Base-by-base conservation (phyloP, 805 yeast genomes). In the Kodamaea leandrae region DNA sequence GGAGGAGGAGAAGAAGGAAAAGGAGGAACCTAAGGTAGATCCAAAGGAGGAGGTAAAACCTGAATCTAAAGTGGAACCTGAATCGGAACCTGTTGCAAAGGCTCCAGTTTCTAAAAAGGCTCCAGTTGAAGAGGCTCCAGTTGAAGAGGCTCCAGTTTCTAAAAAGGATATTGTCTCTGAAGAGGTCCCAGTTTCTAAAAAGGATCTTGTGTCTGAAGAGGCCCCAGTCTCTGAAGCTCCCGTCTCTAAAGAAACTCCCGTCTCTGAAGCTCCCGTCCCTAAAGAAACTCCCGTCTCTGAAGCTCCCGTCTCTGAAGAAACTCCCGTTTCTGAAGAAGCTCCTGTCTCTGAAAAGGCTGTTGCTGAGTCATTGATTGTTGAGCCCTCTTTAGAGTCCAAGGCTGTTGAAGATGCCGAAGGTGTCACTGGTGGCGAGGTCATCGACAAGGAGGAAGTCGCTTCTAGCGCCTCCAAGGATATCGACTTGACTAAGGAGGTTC, bases 11-110 rank as follows among this genome's bases (percentile, higher is more conserved):
- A 18, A 6, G 18, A 15, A 14, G 32, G 32, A 28, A 5, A 28
- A 7, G 6, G 32, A 6, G 6, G 32, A 13, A n/a, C 13, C 6
- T 7, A 12, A 13, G 30, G n/a, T 32, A 12, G 17, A 37, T 4
- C 9, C 29, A 26, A 26, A 7, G 13, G 13, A 41, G 18, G 32
- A 19, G 5, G 43, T 34, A 18, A 38, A 38, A 23, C 20, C 32
- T 8, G 42, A 18, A 4, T 34, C 37, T 4, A 14, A n/a, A n/a
- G n/a, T n/a, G n/a, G n/a, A n/a, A n/a, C n/a, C n/a, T n/a, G n/a
- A n/a, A n/a, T n/a, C n/a, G n/a, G n/a, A n/a, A n/a, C n/a, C n/a
- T n/a, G n/a, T 14, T 25, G 28, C 9, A 25, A 14, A 25, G 28
- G n/a, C n/a, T n/a, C n/a, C n/a, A n/a, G n/a, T n/a, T n/a, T n/a